Evolutionary conservation across 176 grass and related monocot genomes (phyloP), one percentile per base, ranked within the genome.

Genomic region (Paspalum vaginatum): DNA sequence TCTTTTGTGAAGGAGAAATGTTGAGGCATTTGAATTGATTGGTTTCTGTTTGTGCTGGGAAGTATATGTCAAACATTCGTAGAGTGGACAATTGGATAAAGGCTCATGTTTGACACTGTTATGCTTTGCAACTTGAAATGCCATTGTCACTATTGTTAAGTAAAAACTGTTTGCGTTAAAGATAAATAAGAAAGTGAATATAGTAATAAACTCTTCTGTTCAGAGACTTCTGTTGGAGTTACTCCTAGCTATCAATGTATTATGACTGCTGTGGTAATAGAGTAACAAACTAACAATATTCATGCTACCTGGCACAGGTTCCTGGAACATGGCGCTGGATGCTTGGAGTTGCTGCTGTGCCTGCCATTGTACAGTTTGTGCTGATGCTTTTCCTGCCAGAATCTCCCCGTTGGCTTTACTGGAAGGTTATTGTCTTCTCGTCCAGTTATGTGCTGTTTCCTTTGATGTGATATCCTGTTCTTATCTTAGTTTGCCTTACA

Each of bases 241-340:
- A 46, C 44, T 57, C 14, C 25, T 48, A 53, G 55, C 20, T 88
- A 12, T 72, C 13, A 27, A 9, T 79, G 4, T 51, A 80, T 56
- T 55, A 61, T 43, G 70, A 62, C 16, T 72, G 8, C 74, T 63
- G 38, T 40, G 72, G 72, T 83, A 53, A 76, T 65, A 71, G 32
- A 32, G 32, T 32, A 32, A 32, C 32, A 32, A 32, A 32, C 32
- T 41, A 63, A 62, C 83, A 70, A 79, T 68, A 58, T 88, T 42
- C 22, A 83, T 61, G 43, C 48, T 61, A 48, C 81, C 38, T 86
- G 65, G 14, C 21, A 80, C 79, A 98, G 92, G 95, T 98, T 85
- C 83, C 88, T 87, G 95, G 92, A 67, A 98, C 95, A 25, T 98
- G 95, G 95, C 88, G 95, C 47, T 98, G 95, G 95, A 98, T 98